phyloP scores from a whole-genome alignment of 108 stramenopile species.

The Fragilaria radians region DNA sequence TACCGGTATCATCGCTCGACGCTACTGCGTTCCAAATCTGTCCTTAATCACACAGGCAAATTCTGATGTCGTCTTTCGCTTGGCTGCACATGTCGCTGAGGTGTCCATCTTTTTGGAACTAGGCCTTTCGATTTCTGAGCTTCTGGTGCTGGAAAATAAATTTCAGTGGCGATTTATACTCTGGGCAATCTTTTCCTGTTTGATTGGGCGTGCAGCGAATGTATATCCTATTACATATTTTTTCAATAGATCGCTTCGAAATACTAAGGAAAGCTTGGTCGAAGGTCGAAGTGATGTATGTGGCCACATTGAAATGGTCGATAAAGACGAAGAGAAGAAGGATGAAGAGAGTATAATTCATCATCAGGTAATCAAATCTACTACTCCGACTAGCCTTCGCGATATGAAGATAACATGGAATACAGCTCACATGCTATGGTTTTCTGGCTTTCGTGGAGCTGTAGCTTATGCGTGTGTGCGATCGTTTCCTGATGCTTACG shows the following conservation, averaged over 20 bases:
- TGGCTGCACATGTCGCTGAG: slow-evolving; percentile 65
- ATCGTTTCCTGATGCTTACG: slow-evolving; percentile 48
- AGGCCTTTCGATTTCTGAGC: slow-evolving; percentile 57
- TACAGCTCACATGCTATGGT: slow-evolving; percentile 73
- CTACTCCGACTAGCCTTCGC: slow-evolving; percentile 21
- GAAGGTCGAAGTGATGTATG: background rate
- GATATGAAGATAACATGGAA: slow-evolving; percentile 44
- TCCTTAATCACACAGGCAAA: slow-evolving; percentile 28
- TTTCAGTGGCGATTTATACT: slow-evolving; percentile 41
- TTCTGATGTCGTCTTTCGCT: slow-evolving; percentile 49
- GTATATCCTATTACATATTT: slow-evolving; percentile 61
- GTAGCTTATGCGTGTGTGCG: slow-evolving; percentile 75
- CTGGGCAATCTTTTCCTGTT: slow-evolving; percentile 50
- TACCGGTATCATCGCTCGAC: slow-evolving; percentile 60
- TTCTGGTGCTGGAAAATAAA: slow-evolving; percentile 15
- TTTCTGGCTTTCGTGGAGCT: slow-evolving; percentile 73
- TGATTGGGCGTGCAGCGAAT: slow-evolving; percentile 60
- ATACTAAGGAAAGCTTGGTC: background rate
- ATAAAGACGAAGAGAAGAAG: slow-evolving; percentile 5
- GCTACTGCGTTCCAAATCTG: slow-evolving; percentile 62
- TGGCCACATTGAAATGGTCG: slow-evolving; percentile 1
- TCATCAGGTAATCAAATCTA: slow-evolving; percentile 1
- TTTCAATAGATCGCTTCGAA: slow-evolving; percentile 30
- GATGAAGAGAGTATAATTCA: background rate
- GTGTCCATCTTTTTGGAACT: slow-evolving; percentile 77